These are phyloP conservation scores for Flaveria bidentis DNA, from an alignment of 129 eudicot genomes.

Conservation along the genomic window DNA sequence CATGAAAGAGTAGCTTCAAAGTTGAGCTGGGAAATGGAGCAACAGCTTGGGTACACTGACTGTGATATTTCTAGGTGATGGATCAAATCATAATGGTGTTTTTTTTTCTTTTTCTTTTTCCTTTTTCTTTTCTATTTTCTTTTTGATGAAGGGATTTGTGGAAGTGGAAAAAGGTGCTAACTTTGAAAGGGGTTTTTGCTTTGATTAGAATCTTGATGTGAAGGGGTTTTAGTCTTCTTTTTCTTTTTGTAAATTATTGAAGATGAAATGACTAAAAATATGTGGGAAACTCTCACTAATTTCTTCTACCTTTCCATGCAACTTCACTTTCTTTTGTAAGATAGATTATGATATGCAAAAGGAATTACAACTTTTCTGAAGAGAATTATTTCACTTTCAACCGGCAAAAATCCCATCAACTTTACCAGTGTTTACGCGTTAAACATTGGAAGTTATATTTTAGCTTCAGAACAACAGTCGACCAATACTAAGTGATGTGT, in stretches of 20 bases:
- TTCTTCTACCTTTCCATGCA: conserved; percentile 21
- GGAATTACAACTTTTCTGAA: background rate
- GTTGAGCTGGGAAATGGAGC: conserved; percentile 27
- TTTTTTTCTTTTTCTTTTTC: background rate
- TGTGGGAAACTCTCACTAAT: conserved; percentile 43
- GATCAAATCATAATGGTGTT: conserved; percentile 7
- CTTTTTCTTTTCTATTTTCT: background rate
- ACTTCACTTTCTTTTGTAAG: conserved; percentile 24
- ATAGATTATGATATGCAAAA: conserved; percentile 11
- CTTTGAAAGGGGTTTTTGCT: conserved; percentile 40
- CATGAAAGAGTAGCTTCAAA: conserved; percentile 56
- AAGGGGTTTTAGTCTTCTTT: conserved; percentile 31
- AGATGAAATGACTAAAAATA: conserved; percentile 37
- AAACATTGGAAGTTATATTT: background rate
- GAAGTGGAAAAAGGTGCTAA: conserved; percentile 41
- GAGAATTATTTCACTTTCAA: background rate
- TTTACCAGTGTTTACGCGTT: background rate
- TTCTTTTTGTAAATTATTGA: conserved; percentile 37
- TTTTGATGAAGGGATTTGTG: conserved; percentile 15
- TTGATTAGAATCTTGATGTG: conserved; percentile 40
- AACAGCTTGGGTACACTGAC: conserved; percentile 19
- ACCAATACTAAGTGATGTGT: too few relatives aligned
- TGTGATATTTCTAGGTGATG: conserved; percentile 23
- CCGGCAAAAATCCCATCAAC: background rate
- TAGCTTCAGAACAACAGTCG: too few relatives aligned